Percentiles rank a stretch among this genome's conserved stretches.
Conservation (phyloP, 2,329 filamentous ascomycete genomes). For the Nannizzia gypsea region DNA sequence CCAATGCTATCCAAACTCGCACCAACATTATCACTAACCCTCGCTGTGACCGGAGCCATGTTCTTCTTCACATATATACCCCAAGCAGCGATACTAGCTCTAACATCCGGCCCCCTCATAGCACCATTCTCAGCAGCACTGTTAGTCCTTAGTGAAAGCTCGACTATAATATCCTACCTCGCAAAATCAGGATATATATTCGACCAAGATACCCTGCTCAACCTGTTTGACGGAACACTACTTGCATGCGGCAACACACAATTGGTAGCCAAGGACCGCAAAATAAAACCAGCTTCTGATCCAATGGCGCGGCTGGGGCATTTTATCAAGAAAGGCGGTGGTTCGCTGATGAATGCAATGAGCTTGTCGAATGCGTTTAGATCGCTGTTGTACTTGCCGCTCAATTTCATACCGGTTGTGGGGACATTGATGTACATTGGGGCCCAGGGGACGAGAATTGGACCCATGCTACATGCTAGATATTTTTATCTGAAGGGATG, state of each 20-base stretch:
- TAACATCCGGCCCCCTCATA: constrained; percentile 64
- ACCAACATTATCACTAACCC: constrained; percentile 56
- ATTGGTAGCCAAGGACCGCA: constrained; percentile 62
- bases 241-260: constrained; percentile 43
- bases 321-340: constrained; percentile 39
- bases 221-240: constrained; percentile 73
- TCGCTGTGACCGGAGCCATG: constrained; percentile 64
- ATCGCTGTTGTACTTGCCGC: constrained; percentile 73
- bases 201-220: constrained; percentile 68
- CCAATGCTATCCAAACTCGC: constrained; percentile 47
- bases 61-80: constrained; percentile 80
- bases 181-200: constrained; percentile 52
- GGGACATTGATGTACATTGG: constrained; percentile 72
- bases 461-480: constrained; percentile 46
- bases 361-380: constrained; percentile 53
- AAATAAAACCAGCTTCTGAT: constrained; percentile 48
- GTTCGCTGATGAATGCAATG: constrained; percentile 36
- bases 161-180: constrained; percentile 40
- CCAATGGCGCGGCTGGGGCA: constrained; percentile 47
- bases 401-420: constrained; percentile 86
- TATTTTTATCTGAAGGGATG: constrained; percentile 91
- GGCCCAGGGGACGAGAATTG: constrained; percentile 53
- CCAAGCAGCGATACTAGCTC: constrained; percentile 67
- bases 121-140: constrained; percentile 50
- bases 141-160: constrained; percentile 48